A percentile compares a stretch with the other conserved stretches of the same genome.
phyloP scores from a whole-genome alignment of 352 stramenopile species.

The Phytophthora pini region DNA sequence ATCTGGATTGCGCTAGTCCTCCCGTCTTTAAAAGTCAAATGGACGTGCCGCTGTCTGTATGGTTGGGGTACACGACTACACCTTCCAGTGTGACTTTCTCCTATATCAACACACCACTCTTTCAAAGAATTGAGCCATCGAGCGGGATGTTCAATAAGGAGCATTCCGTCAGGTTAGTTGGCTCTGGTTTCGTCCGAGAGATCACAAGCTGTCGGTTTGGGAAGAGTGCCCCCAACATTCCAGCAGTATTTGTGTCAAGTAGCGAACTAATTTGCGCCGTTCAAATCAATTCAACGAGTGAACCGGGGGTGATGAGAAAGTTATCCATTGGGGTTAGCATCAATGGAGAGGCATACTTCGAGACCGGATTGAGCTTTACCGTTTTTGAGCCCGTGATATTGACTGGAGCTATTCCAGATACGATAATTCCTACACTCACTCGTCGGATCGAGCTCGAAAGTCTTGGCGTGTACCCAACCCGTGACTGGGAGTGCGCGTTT shows the following conservation, averaged over 20 bases:
- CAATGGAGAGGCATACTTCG: conserved; percentile 32
- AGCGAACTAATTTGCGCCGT: conserved; percentile 25
- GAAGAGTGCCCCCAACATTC: conserved; percentile 8
- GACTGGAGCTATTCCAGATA: conserved; percentile 21
- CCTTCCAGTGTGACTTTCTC: conserved; percentile 27
- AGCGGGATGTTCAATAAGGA: conserved; percentile 34
- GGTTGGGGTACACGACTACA: conserved; percentile 31
- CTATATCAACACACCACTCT: conserved; percentile 38
- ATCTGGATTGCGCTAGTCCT: conserved; percentile 38
- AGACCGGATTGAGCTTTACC: conserved; percentile 43
- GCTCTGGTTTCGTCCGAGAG: conserved; percentile 26
- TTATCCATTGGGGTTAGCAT: conserved; percentile 42
- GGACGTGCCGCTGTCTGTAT: conserved; percentile 26
- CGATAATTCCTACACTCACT: conserved; percentile 36
- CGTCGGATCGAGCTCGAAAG: conserved; percentile 30
- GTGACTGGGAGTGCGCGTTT: conserved; percentile 41
- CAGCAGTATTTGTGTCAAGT: conserved; percentile 22
- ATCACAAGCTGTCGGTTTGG: conserved; percentile 44
- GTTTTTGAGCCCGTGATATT: conserved; percentile 31
- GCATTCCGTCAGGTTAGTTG: conserved; percentile 27
- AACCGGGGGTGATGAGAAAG: background rate
- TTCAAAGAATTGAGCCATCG: conserved; percentile 34
- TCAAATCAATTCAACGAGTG: conserved; percentile 19
- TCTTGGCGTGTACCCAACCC: conserved; percentile 23
- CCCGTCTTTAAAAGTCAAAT: conserved; percentile 29